Conservation (phyloP, 1,284 basidiomycete species). For the Xerocomus minutiporus region DNA sequence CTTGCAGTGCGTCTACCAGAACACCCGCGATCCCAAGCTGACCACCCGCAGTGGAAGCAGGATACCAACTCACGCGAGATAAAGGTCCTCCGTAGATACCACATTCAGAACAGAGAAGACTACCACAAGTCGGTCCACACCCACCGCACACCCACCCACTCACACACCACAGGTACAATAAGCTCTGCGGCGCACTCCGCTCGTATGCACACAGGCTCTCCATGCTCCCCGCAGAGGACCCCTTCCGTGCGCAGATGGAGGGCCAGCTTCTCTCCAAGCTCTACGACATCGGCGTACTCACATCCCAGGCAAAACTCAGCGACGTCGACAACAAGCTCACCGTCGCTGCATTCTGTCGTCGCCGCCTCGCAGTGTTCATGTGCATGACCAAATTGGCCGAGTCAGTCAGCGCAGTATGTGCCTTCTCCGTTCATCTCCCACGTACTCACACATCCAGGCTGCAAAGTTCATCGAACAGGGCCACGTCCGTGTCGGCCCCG, state of each 20-base stretch:
- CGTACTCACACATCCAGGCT: slow-evolving; percentile 51
- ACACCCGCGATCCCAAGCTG: background rate
- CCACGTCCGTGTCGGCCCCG: slow-evolving; percentile 94
- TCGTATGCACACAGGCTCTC: slow-evolving; percentile 86
- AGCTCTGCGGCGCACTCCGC: slow-evolving; percentile 85
- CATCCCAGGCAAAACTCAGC: slow-evolving; percentile 75
- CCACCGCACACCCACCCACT: slow-evolving; percentile 1
- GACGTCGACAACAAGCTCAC: slow-evolving; percentile 95
- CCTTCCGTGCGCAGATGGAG: slow-evolving; percentile 85
- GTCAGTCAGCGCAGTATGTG: slow-evolving; percentile 86
- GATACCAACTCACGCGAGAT: slow-evolving; percentile 90
- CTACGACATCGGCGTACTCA: slow-evolving; percentile 95
- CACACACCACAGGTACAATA: slow-evolving; percentile 75
- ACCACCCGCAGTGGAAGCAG: slow-evolving; percentile 80
- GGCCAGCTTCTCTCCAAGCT: slow-evolving; percentile 87
- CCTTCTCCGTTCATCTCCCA: slow-evolving; percentile 3
- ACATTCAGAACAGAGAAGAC: slow-evolving; percentile 92
- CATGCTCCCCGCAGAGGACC: slow-evolving; percentile 85
- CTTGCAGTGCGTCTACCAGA: slow-evolving; percentile 63
- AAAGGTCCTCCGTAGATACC: slow-evolving; percentile 94
- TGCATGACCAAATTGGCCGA: slow-evolving; percentile 94
- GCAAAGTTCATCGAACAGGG: slow-evolving; percentile 98
- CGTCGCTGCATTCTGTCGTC: slow-evolving; percentile 89
- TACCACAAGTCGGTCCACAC: slow-evolving; percentile 76
- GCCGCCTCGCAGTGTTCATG: slow-evolving; percentile 90